Evolutionary conservation across 495 filamentous ascomycete species (phyloP).

Genomic region (Lichenothelia convexa): DNA sequence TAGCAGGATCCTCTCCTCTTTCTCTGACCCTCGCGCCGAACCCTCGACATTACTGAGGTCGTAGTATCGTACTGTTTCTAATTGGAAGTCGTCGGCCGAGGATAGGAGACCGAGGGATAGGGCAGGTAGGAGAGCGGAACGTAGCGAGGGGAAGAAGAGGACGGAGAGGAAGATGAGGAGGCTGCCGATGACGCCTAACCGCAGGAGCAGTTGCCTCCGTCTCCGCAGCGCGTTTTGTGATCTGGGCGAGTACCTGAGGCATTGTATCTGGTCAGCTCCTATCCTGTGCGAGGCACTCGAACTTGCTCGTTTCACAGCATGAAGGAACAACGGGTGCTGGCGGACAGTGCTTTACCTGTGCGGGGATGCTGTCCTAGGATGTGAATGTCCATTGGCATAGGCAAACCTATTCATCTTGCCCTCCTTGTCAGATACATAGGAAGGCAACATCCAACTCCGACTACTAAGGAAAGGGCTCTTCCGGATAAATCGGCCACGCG

Average conservation of each 20-base stretch:
- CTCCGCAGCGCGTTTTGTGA: conserved; percentile 55
- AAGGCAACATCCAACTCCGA: conserved; percentile 13
- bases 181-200: conserved; percentile 35
- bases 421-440: conserved; percentile 10
- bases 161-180: conserved; percentile 43
- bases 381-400: conserved; percentile 29
- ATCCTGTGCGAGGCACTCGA: too few species aligned
- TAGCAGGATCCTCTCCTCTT: conserved; percentile 84
- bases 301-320: too few species aligned
- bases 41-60: conserved; percentile 83
- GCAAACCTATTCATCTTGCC: conserved; percentile 43
- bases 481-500: too few species aligned
- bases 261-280: background rate
- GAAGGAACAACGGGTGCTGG: too few species aligned
- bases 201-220: conserved; percentile 53
- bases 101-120: conserved; percentile 55
- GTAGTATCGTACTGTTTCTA: conserved; percentile 93
- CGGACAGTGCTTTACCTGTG: too few species aligned
- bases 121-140: conserved; percentile 43
- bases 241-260: conserved; percentile 70
- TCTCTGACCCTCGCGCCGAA: conserved; percentile 78
- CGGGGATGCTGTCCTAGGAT: too few species aligned
- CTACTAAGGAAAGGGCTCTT: too few species aligned
- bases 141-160: conserved; percentile 50
- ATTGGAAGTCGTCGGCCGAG: conserved; percentile 48